phyloP scores from a whole-genome alignment of 2,329 filamentous ascomycete genomes.

The Alternaria sp. region DNA sequence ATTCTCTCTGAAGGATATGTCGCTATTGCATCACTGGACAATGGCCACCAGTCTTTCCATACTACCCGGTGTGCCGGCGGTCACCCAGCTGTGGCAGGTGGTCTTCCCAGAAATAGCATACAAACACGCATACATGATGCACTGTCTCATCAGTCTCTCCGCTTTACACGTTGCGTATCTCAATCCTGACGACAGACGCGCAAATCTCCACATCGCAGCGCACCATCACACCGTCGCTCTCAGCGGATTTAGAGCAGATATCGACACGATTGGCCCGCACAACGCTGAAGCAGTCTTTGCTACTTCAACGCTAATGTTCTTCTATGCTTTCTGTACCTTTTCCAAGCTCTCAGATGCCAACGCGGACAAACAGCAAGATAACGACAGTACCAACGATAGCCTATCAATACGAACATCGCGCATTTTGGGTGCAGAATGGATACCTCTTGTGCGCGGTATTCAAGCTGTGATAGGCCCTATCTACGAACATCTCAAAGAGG shows the following conservation, averaged over 20 bases:
- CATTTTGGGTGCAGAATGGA: constrained; percentile 28
- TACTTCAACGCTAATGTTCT: constrained; percentile 16
- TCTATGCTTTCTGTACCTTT: constrained; percentile 28
- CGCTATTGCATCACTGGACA: constrained; percentile 27
- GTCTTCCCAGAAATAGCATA: constrained; percentile 20
- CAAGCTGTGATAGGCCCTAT: constrained; percentile 10
- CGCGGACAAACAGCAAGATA: not conserved
- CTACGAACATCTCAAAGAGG: constrained; percentile 9
- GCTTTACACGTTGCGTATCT: constrained; percentile 24
- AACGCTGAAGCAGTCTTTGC: constrained; percentile 23
- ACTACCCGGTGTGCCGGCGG: not conserved
- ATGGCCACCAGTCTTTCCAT: constrained; percentile 19
- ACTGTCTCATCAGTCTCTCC: constrained; percentile 22
- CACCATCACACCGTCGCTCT: constrained; percentile 18
- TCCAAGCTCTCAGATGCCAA: constrained; percentile 18
- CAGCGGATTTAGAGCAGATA: constrained; percentile 15
- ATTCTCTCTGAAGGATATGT: constrained; percentile 21
- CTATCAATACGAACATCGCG: constrained; percentile 9
- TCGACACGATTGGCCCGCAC: not conserved
- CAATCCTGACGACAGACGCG: constrained; percentile 4
- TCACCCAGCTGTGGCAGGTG: constrained; percentile 19
- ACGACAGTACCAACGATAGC: not conserved
- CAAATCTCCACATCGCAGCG: constrained; percentile 8
- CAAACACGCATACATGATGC: constrained; percentile 20
- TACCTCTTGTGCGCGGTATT: constrained; percentile 24